Percentiles rank a stretch among this genome's conserved stretches.
phyloP scores from a whole-genome alignment of 1,284 basidiomycete species.

The Omphalotus olearius region DNA sequence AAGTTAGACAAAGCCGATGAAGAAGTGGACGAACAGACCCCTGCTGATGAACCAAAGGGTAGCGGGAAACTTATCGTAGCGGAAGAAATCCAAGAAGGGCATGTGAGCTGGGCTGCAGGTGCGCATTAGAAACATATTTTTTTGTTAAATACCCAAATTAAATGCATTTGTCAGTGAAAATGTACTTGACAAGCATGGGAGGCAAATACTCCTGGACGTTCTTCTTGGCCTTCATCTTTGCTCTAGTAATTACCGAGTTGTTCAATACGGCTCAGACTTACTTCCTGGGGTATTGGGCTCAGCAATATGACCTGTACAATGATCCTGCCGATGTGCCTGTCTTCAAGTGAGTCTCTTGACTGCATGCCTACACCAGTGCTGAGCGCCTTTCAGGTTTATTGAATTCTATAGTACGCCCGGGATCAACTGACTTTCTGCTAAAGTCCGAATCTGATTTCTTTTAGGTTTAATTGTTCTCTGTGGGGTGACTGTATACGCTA shows the following conservation, averaged over 20 bases:
- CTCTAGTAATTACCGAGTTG: not conserved
- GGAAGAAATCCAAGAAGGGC: conserved; percentile 60
- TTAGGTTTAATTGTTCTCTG: conserved; percentile 6
- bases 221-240: conserved; percentile 28
- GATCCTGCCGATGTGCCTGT: conserved; percentile 33
- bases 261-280: conserved; percentile 30
- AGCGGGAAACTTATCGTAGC: conserved; percentile 51
- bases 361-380: not conserved
- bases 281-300: conserved; percentile 43
- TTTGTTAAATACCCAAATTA: conserved; percentile 27
- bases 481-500: not conserved
- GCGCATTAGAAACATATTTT: conserved; percentile 11
- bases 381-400: conserved; percentile 28
- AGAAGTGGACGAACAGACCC: conserved; percentile 32
- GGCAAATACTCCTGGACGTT: conserved; percentile 32
- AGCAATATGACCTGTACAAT: conserved; percentile 40
- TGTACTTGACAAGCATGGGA: conserved; percentile 35
- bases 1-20: conserved; percentile 32
- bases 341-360: conserved; percentile 30
- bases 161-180: conserved; percentile 18
- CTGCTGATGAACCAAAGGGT: conserved; percentile 20
- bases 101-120: conserved; percentile 44
- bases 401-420: conserved; percentile 29
- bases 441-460: not conserved
- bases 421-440: not conserved